Evolutionary conservation across 768 basidiomycete genomes (phyloP), one percentile per base, ranked within the genome.

Genomic region (Epithele typhae): DNA sequence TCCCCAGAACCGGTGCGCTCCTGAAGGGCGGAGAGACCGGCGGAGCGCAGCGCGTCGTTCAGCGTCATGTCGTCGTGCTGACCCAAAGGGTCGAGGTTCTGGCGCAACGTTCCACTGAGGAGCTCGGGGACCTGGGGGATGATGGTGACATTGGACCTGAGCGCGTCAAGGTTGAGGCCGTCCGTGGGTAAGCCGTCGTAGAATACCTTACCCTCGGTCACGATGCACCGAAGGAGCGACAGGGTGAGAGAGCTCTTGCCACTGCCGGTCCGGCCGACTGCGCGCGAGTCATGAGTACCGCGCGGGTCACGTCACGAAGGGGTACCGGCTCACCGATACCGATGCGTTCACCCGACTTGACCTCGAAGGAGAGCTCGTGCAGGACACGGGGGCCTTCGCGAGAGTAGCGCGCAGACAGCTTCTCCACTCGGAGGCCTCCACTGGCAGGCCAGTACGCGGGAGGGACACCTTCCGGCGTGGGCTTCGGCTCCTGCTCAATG

Each of bases 371-470:
- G 30, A 83, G 52, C 25, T 78, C 64, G 25, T 81, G 74, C 7
- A 83, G 65, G 0, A 82, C 79, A n/a, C 68, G 62, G 1, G 80
- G 79, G 1, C 79, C 79, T 47, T 78, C 77, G 61, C 68, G 38
- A 19, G 72, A 72, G 51, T 78, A 78, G 34, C 67, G 63, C 0
- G 81, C 81, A 11, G 69, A 73, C 4, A 82, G 62, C 25, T 74
- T 68, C 49, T 82, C 73, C 1, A 79, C 73, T 3, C 62, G 55
- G n/a, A 82, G 64, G 11, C 69, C 63, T 1, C 81, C 81, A 23
- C 74, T 76, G 1, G 80, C 68, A 4, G 81, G 81, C 81, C 81
- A 84, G 46, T 79, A 76, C 0, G 81, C 81, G 4, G 81, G 79
- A 3, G 81, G 81, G n/a, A 70, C 58, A 3, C 73, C 73, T 5